Percentiles rank a stretch among this genome's conserved stretches.
phyloP scores from a whole-genome alignment of 2,329 filamentous ascomycete species.

The Metarhizium humberi region DNA sequence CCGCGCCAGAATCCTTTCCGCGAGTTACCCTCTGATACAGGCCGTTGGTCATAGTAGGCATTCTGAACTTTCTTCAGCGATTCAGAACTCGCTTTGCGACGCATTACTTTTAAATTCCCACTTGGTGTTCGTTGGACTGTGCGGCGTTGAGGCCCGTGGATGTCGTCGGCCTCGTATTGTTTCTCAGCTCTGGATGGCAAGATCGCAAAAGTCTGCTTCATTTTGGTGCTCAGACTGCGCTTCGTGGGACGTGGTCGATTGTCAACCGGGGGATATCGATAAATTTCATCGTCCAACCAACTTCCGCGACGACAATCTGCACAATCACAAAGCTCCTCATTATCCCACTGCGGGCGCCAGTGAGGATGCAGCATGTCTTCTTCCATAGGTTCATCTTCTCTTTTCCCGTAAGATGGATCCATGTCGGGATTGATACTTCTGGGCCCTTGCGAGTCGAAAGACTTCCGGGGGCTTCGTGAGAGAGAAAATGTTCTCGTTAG shows the following conservation, averaged over 20 bases:
- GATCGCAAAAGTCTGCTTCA: constrained; percentile 53
- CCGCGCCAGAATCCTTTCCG: constrained; percentile 22
- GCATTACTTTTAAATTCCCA: constrained; percentile 51
- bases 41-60: constrained; percentile 25
- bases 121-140: constrained; percentile 51
- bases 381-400: constrained; percentile 39
- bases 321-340: constrained; percentile 22
- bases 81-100: constrained; percentile 38
- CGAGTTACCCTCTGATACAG: constrained; percentile 15
- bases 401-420: constrained; percentile 28
- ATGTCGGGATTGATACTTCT: constrained; percentile 17
- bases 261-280: constrained; percentile 39
- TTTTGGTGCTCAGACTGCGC: constrained; percentile 39
- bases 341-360: constrained; percentile 47
- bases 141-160: constrained; percentile 38
- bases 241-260: constrained; percentile 36
- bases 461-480: constrained; percentile 28
- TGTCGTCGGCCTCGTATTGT: constrained; percentile 20
- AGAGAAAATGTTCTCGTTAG: constrained; percentile 45
- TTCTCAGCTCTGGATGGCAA: constrained; percentile 39
- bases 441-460: constrained; percentile 16
- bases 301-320: constrained; percentile 22
- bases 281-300: constrained; percentile 29
- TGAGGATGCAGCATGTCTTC: constrained; percentile 48
- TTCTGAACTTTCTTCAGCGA: constrained; percentile 23